Evolutionary conservation across 768 basidiomycete species (phyloP), one percentile per base, ranked within the genome.

Genomic region (Panaeolus papilionaceus): DNA sequence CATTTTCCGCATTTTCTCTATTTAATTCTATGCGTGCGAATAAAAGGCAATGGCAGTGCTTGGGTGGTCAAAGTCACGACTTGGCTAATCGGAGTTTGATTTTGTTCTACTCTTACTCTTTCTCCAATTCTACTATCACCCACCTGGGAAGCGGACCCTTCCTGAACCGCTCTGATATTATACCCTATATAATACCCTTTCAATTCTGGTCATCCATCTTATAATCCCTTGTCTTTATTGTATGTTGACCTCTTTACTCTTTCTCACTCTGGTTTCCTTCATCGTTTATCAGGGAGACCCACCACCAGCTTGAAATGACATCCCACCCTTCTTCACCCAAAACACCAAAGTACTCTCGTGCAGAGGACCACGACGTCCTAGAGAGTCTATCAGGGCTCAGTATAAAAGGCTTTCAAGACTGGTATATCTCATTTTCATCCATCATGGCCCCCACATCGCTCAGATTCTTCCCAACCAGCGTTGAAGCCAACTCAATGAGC

Each of bases 381-480:
- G 75, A 76, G 63, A 75, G 74, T 65, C 71, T 76, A 39, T 72
- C 63, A 64, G 75, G 74, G 54, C 74, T 76, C 64, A 73, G 71
- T 70, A 75, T 76, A 69, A 75, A 74, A 68, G 74, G 74, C 51
- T 76, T 76, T 67, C 69, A 72, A 23, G 73, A 74, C 51, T 70
- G 69, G 71, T 74, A 67, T 67, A 69, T 26, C 42, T 23, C 23
- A 63, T 64, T 63, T 70, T 44, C 63, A 61, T 66, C 61, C 51
- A 62, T 45, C 61, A 54, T 72, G 23, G 4, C 47, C 62, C 63
- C 64, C 66, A 66, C 54, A 23, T 66, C 65, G 66, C 69, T 67
- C 62, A 61, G 61, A 51, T 67, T 54, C 65, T 68, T 49, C 33
- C 64, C 62, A 54, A 37, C 44, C 68, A 73, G 72, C 71, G 66